phyloP scores from a whole-genome alignment of 257 asterid species.

The Knoxia roxburghii region DNA sequence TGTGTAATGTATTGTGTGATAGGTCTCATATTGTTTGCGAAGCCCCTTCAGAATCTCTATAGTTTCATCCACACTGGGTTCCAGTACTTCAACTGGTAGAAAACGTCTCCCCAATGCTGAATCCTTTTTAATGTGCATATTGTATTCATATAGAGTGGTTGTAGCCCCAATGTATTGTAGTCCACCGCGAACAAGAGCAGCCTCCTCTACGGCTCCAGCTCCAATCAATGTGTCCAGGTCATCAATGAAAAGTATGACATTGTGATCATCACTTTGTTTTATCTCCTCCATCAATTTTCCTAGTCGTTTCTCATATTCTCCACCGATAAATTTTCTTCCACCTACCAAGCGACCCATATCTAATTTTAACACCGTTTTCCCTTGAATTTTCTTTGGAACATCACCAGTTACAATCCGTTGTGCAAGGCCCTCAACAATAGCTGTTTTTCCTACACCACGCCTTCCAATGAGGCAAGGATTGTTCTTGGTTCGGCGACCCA shows the following conservation, averaged over 20 bases:
- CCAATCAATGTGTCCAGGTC: conserved; percentile 97
- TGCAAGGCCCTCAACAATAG: conserved; percentile 97
- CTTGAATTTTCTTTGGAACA: conserved; percentile 95
- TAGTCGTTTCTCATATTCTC: conserved; percentile 95
- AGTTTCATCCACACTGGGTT: conserved; percentile 90
- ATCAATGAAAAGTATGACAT: conserved; percentile 88
- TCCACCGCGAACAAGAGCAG: conserved; percentile 95
- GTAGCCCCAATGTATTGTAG: conserved; percentile 98
- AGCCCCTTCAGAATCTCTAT: conserved; percentile 88
- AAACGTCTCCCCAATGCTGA: conserved; percentile 92
- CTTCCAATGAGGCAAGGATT: conserved; percentile 99
- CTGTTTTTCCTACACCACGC: conserved; percentile 99
- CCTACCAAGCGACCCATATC: conserved; percentile 97
- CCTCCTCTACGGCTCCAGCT: conserved; percentile 99
- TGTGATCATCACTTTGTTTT: conserved; percentile 83
- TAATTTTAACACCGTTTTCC: conserved; percentile 82
- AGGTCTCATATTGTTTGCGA: conserved; percentile 83
- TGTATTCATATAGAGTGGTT: conserved; percentile 81
- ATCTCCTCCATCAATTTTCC: conserved; percentile 94
- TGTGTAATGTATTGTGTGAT: conserved; percentile 94
- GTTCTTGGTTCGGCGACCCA: conserved; percentile 94
- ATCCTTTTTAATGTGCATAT: conserved; percentile 91
- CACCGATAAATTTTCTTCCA: conserved; percentile 95
- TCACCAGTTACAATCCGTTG: conserved; percentile 93
- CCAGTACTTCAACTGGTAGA: conserved; percentile 96